Conservation (phyloP, 345 rosid species). For the Clarkia xantiana region DNA sequence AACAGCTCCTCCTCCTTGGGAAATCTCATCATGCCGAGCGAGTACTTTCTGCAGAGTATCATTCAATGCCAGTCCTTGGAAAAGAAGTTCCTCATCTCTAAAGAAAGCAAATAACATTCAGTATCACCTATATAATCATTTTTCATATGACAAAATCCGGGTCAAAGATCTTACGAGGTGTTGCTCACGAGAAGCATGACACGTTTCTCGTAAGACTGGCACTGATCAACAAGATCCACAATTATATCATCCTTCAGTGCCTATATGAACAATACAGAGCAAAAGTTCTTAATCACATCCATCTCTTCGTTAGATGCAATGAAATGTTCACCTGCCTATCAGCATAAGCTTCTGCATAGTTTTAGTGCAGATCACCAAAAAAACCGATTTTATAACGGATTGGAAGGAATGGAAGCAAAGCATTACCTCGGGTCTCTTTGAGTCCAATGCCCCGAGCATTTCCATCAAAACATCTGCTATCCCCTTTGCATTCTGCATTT, state of each 20-base stretch:
- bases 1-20: constrained; percentile 32
- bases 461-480: constrained; percentile 67
- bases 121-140: constrained; percentile 4
- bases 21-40: constrained; percentile 66
- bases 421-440: constrained; percentile 62
- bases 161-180: constrained; percentile 40
- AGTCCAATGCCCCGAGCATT: constrained; percentile 86
- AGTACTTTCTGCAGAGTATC: constrained; percentile 82
- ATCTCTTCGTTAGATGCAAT: too few relatives aligned
- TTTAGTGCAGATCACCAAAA: too few relatives aligned
- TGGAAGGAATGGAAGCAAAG: background rate
- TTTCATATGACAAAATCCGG: background rate
- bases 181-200: constrained; percentile 72
- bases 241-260: constrained; percentile 76
- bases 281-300: too few relatives aligned
- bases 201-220: constrained; percentile 78
- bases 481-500: constrained; percentile 65
- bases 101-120: constrained; percentile 11
- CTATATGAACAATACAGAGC: constrained; percentile 21
- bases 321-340: too few relatives aligned
- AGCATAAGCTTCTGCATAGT: too few relatives aligned
- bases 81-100: constrained; percentile 78
- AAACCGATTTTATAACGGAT: too few relatives aligned
- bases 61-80: constrained; percentile 73
- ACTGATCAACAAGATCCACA: constrained; percentile 89